Base-by-base conservation (phyloP, 2,329 filamentous ascomycete genomes). In the Ramularia collo-cygni region DNA sequence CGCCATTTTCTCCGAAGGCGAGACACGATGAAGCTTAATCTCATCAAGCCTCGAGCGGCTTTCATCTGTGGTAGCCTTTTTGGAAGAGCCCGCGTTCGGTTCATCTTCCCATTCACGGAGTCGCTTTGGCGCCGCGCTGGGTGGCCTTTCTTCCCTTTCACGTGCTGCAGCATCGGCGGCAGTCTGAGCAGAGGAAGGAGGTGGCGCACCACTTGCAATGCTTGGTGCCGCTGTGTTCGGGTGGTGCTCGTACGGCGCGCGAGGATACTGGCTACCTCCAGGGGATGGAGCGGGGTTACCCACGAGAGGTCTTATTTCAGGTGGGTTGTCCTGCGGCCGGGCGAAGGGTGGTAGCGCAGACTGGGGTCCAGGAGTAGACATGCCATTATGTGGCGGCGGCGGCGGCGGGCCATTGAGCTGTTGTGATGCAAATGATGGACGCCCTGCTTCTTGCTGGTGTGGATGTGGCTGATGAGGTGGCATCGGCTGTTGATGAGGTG, bases 51-150 rank as follows among this genome's bases (percentile, higher is more conserved):
- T 84, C 43, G 85, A 85, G 30, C 90, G 81, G 49, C 76, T 87
- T 62, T 95, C 89, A 4, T 96, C 90, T 28, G 81, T 94, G 8
- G 85, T 82, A 46, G 85, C 79, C 68, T 95, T 95, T 70, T 95
- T 94, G 31, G 74, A 72, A 3, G 79, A 44, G 37, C 46, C 48
- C 29, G 38, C 38, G 36, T 43, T 53, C 4, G 59, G 69, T 26
- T 93, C 87, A 26, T 90, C 83, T 52, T 96, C 92, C 89, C 92
- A 95, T 57, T 96, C 92, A 35, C 89, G 81, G 61, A 81, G 75
- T 42, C 92, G 79, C 73, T 98, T 98, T 42, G 83, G 79, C 3
- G 85, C 72, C 2, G 71, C 83, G 27, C 87, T 93, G 1, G 82
- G 66, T 13, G 88, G 85, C n/a, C 88, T 77, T 29, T 81, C 77